Conservation (phyloP, 2,329 filamentous ascomycete species). For the Zopfia rhizophila region DNA sequence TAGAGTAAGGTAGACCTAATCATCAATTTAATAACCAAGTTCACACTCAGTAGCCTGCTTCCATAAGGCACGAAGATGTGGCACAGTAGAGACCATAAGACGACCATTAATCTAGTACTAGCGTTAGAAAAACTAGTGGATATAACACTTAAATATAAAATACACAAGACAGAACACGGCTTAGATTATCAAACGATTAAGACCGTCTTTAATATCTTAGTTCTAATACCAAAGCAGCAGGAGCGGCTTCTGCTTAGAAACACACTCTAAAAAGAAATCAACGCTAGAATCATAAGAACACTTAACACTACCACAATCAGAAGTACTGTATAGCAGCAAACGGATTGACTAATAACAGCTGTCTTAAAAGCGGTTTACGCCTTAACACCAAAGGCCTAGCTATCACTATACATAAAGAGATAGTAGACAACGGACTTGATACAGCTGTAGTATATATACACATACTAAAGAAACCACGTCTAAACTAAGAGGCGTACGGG, state of each 20-base stretch:
- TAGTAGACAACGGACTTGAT: conserved; percentile 18
- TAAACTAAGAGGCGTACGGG: conserved; percentile 11
- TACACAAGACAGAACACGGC: conserved; percentile 20
- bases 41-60: conserved; percentile 22
- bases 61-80: conserved; percentile 13
- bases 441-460: conserved; percentile 17
- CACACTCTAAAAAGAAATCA: conserved; percentile 24
- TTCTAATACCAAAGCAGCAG: conserved; percentile 10
- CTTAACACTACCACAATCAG: too few species aligned
- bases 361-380: conserved; percentile 9
- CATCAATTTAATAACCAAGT: conserved; percentile 25
- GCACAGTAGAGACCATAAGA: conserved; percentile 2
- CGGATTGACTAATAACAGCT: conserved; percentile 7
- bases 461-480: conserved; percentile 25
- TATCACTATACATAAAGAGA: conserved; percentile 18
- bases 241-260: conserved; percentile 26
- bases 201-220: conserved; percentile 17
- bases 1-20: conserved; percentile 21
- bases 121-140: conserved; percentile 16
- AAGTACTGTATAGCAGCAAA: conserved; percentile 3
- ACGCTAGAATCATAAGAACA: conserved; percentile 8
- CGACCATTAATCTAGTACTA: conserved; percentile 22
- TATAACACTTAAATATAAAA: conserved; percentile 11
- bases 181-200: conserved; percentile 20
- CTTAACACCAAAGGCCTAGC: conserved; percentile 2